Percentiles rank a stretch among this genome's conserved stretches.
phyloP scores from a whole-genome alignment of 371 early-diverging fungal genomes.

The Batrachochytrium dendrobatidis region DNA sequence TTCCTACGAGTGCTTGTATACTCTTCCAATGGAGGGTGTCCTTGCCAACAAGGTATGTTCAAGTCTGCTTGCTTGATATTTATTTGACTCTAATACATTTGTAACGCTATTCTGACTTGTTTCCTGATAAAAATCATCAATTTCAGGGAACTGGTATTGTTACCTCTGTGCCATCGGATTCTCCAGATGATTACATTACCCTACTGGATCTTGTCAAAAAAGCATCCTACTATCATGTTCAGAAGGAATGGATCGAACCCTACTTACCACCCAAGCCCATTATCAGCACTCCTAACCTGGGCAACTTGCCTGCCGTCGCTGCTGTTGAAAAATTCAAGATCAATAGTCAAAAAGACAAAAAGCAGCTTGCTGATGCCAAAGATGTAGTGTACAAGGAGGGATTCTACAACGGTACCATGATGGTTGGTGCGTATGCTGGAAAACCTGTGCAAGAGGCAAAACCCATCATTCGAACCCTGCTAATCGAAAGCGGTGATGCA shows the following conservation, averaged over 20 bases:
- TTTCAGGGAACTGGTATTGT: slow-evolving; percentile 95
- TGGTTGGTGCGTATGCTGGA: slow-evolving; percentile 75
- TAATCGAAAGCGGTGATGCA: slow-evolving; percentile 67
- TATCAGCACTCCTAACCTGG: slow-evolving; percentile 79
- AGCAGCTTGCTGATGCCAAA: slow-evolving; percentile 87
- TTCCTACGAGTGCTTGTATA: slow-evolving; percentile 70
- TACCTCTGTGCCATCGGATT: slow-evolving; percentile 96
- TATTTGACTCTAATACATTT: background rate
- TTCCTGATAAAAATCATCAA: background rate
- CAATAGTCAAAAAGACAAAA: slow-evolving; percentile 88
- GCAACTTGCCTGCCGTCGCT: slow-evolving; percentile 74
- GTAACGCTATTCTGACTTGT: background rate
- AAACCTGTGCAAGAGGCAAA: slow-evolving; percentile 90
- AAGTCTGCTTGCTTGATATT: background rate
- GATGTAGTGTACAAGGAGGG: slow-evolving; percentile 95
- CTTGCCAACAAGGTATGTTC: slow-evolving; percentile 66
- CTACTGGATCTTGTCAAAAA: slow-evolving; percentile 89
- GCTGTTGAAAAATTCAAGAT: slow-evolving; percentile 89
- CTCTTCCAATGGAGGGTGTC: slow-evolving; percentile 95
- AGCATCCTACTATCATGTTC: slow-evolving; percentile 82
- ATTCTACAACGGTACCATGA: slow-evolving; percentile 89
- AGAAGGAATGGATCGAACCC: slow-evolving; percentile 77
- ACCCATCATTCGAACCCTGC: slow-evolving; percentile 63
- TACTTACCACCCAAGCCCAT: slow-evolving; percentile 75
- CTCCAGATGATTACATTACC: slow-evolving; percentile 93